Conservation (phyloP, 108 stramenopile species). For the Discostella stelligeroides region DNA sequence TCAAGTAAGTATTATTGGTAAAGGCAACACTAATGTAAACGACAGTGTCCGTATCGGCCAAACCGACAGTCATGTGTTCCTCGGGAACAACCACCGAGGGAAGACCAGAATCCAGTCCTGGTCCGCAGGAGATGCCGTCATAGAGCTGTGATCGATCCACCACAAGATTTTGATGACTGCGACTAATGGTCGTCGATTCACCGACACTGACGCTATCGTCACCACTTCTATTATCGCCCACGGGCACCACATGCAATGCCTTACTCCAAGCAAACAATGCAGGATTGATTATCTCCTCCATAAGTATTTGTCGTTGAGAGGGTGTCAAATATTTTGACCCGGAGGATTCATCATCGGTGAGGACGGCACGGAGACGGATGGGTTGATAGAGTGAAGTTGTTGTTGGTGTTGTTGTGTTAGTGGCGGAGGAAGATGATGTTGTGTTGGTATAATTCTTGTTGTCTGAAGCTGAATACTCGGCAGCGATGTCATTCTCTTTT, state of each 20-base stretch:
- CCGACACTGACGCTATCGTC: neutral
- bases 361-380: slow-evolving; percentile 68
- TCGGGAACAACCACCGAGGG: slow-evolving; percentile 68
- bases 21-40: slow-evolving; percentile 79
- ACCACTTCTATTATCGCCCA: slow-evolving; percentile 29
- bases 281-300: slow-evolving; percentile 76
- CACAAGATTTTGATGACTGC: slow-evolving; percentile 49
- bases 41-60: slow-evolving; percentile 72
- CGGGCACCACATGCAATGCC: slow-evolving; percentile 78
- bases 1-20: slow-evolving; percentile 1
- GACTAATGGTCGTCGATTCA: neutral
- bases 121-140: slow-evolving; percentile 75
- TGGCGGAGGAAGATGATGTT: neutral
- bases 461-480: neutral
- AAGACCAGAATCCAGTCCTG: slow-evolving; percentile 72
- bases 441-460: neutral
- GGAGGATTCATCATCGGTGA: slow-evolving; percentile 59
- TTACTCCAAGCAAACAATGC: slow-evolving; percentile 78
- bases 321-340: slow-evolving; percentile 53
- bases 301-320: slow-evolving; percentile 52
- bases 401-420: neutral
- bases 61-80: slow-evolving; percentile 58
- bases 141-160: slow-evolving; percentile 70
- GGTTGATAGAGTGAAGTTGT: slow-evolving; percentile 57
- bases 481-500: neutral